These are phyloP conservation scores for Gossypium trilobum DNA, from an alignment of 441 rosid genomes.

Conservation along the genomic window DNA sequence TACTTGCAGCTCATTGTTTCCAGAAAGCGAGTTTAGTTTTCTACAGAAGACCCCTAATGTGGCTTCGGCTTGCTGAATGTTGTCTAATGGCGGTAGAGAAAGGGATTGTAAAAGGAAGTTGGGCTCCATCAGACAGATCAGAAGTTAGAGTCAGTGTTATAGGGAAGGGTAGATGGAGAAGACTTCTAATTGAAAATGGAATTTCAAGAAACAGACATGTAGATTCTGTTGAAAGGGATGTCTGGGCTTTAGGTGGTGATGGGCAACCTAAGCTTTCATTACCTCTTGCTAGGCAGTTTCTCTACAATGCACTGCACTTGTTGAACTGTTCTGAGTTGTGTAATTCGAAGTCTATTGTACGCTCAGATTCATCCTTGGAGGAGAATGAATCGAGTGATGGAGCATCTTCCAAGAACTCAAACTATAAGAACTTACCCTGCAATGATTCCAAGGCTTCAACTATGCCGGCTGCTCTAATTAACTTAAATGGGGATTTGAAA, in stretches of 20 bases:
- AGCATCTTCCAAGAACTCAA: slow-evolving; percentile 27
- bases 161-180: slow-evolving; percentile 93
- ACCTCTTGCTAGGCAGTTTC: slow-evolving; percentile 70
- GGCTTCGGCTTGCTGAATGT: slow-evolving; percentile 96
- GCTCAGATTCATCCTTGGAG: slow-evolving; percentile 32
- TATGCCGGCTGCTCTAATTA: slow-evolving; percentile 22
- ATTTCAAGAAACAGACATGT: slow-evolving; percentile 31
- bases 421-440: slow-evolving; percentile 27
- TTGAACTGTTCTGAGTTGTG: slow-evolving; percentile 35
- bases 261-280: slow-evolving; percentile 65
- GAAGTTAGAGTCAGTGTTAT: slow-evolving; percentile 50
- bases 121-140: slow-evolving; percentile 35
- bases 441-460: slow-evolving; percentile 37
- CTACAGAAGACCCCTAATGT: slow-evolving; percentile 58
- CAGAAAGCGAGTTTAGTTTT: slow-evolving; percentile 67
- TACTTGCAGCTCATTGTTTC: slow-evolving; percentile 77
- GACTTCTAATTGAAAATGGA: slow-evolving; percentile 50
- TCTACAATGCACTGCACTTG: slow-evolving; percentile 61
- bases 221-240: slow-evolving; percentile 32
- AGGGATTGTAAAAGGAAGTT: slow-evolving; percentile 46
- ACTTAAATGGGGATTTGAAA: slow-evolving; percentile 57
- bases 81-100: slow-evolving; percentile 76
- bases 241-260: slow-evolving; percentile 27
- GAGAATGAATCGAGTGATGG: slow-evolving; percentile 40
- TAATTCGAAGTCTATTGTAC: slow-evolving; percentile 27